Base-by-base conservation (phyloP, 352 stramenopile genomes). In the Peronospora farinosa region DNA sequence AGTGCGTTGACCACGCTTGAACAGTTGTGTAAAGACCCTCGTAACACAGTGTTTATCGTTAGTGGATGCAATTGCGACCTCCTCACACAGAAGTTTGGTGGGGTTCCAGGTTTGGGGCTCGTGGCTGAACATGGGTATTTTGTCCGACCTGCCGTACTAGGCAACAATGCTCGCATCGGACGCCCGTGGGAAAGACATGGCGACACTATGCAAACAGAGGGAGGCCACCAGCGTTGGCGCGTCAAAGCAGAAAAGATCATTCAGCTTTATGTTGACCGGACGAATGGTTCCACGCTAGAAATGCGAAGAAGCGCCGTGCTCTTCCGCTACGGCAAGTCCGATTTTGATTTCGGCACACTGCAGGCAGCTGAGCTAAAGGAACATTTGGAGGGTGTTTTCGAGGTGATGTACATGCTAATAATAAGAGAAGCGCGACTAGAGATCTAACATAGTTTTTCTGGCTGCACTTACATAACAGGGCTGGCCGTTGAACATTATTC, bases 41-140 rank as follows among this genome's bases (percentile, higher is more conserved):
- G 92, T 27, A 99, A 98, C 69, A 89, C 80, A 9, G 96, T 99
- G 1, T 99, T 99, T 61, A 95, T 99, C 25, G 85, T 99, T 1
- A 98, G 88, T 57, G 96, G 96, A 5, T 96, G 96, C 59, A 95
- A 98, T 58, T 92, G 92, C 33, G 92, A 98, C 47, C 86, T 97
- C n/a, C 66, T 99, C 12, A 88, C 86, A 5, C 85, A 96, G 37
- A 96, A 93, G 12, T 89, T 99, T 49, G 89, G 92, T 12, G 82
- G 89, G 8, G 95, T 98, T 15, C 84, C 94, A 1, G 87, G 96
- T 17, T 69, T 99, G n/a, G 96, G 96, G 1, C 74, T 99, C 11
- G 95, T 96, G 6, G 96, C 95, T 15, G 97, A 99, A 62, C 96
- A 99, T 58, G 97, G 97, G 2, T 99, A 98, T 73, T 99, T 98